These are phyloP conservation scores for Chrysosporium queenslandicum DNA, from an alignment of 2,329 filamentous ascomycete species.

Conservation along the genomic window DNA sequence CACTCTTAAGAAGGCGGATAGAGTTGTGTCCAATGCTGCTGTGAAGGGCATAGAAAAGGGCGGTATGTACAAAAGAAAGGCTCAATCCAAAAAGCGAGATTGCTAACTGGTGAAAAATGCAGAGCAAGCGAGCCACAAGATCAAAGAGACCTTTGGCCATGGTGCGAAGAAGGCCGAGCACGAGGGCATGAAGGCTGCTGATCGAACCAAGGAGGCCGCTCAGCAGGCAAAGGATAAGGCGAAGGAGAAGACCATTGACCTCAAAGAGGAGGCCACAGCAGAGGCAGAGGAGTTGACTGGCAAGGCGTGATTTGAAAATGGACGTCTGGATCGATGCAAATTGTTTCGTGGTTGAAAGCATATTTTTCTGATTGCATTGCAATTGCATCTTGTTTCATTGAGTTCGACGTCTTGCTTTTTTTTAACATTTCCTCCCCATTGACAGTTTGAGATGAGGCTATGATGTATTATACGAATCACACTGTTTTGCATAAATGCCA, in stretches of 20 bases:
- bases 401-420: background rate
- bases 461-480: conserved; percentile 10
- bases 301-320: conserved; percentile 17
- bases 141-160: conserved; percentile 35
- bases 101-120: no score
- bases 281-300: conserved; percentile 22
- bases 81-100: background rate
- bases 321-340: background rate
- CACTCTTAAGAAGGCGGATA: conserved; percentile 48
- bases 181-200: conserved; percentile 28
- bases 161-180: conserved; percentile 35
- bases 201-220: conserved; percentile 24
- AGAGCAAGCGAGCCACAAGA: conserved; percentile 44
- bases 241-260: conserved; percentile 30
- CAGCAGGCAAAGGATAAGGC: conserved; percentile 26
- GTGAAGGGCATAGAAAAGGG: conserved; percentile 55
- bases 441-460: conserved; percentile 1
- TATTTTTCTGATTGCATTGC: conserved; percentile 4
- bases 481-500: conserved; percentile 4
- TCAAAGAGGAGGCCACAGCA: conserved; percentile 23
- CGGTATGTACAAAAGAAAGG: conserved; percentile 37
- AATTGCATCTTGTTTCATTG: background rate
- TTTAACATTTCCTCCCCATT: background rate
- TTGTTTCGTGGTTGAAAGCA: conserved; percentile 1
- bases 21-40: conserved; percentile 44